These are phyloP conservation scores for Ogataea glucozyma DNA, from an alignment of 805 yeast species.

Conservation along the genomic window DNA sequence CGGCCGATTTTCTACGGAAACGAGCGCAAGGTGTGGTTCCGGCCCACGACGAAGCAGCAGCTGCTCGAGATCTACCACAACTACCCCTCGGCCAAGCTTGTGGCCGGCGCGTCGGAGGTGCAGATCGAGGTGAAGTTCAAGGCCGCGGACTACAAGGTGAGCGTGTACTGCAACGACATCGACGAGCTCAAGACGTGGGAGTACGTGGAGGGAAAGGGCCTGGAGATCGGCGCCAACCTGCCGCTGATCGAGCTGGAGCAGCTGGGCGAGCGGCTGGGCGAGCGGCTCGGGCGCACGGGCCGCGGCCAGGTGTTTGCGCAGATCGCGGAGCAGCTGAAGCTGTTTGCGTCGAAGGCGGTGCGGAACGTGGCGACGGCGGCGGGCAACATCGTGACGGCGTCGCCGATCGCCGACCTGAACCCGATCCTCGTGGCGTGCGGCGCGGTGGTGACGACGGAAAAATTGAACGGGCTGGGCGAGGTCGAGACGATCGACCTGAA, in stretches of 20 bases:
- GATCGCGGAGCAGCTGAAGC: slow-evolving; percentile 43
- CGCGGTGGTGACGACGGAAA: slow-evolving; percentile 40
- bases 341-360: slow-evolving; percentile 51
- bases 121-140: slow-evolving; percentile 49
- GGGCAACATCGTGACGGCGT: slow-evolving; percentile 50
- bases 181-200: slow-evolving; percentile 40
- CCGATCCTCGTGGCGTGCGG: slow-evolving; percentile 46
- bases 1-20: slow-evolving; percentile 40
- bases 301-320: slow-evolving; percentile 39
- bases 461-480: slow-evolving; percentile 30
- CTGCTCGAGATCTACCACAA: slow-evolving; percentile 35
- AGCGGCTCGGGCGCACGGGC: slow-evolving; percentile 24
- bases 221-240: slow-evolving; percentile 45
- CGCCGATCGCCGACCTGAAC: slow-evolving; percentile 50
- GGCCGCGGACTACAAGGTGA: slow-evolving; percentile 41
- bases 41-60: slow-evolving; percentile 43
- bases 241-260: slow-evolving; percentile 42
- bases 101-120: slow-evolving; percentile 50
- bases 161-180: slow-evolving; percentile 44
- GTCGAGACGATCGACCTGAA: slow-evolving; percentile 27
- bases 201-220: slow-evolving; percentile 41
- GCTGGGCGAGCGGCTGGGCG: slow-evolving; percentile 34
- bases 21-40: slow-evolving; percentile 43
- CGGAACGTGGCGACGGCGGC: slow-evolving; percentile 53
- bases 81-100: slow-evolving; percentile 41